Conservation (phyloP, 2,329 filamentous ascomycete genomes). For the Aspergillus ochraceus region DNA sequence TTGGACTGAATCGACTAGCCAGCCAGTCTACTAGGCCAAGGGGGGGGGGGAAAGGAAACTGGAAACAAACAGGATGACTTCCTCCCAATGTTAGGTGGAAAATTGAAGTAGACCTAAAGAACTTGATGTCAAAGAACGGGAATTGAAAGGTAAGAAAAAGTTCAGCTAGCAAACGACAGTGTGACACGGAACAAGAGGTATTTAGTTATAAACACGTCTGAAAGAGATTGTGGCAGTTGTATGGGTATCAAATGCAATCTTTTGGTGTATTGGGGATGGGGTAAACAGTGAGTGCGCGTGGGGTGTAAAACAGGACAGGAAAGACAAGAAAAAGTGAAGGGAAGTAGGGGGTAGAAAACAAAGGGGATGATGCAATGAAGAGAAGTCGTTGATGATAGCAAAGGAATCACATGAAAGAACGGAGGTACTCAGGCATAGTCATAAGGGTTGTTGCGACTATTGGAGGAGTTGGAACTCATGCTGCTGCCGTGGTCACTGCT, state of each 20-base stretch:
- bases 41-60: neutral
- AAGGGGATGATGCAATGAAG: neutral
- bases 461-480: slow-evolving; percentile 30
- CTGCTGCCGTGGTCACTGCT: slow-evolving; percentile 40
- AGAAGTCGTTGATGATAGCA: neutral
- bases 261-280: slow-evolving; percentile 2
- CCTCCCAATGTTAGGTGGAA: neutral
- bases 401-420: neutral
- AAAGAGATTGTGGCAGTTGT: slow-evolving; percentile 2
- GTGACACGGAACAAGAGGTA: neutral
- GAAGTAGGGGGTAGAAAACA: slow-evolving; percentile 1
- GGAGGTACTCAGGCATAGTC: slow-evolving; percentile 21
- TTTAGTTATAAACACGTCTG: neutral
- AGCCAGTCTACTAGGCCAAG: neutral
- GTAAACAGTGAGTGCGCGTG: neutral
- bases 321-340: neutral
- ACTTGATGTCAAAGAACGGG: too few relatives aligned
- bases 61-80: neutral
- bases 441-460: slow-evolving; percentile 31
- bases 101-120: too few relatives aligned
- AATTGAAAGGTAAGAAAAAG: too few relatives aligned
- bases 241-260: slow-evolving; percentile 35
- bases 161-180: neutral
- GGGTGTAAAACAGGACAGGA: neutral
- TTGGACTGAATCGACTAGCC: neutral